Conservation (phyloP, 164 flowering plant species). For the Aristolochia fimbriata region DNA sequence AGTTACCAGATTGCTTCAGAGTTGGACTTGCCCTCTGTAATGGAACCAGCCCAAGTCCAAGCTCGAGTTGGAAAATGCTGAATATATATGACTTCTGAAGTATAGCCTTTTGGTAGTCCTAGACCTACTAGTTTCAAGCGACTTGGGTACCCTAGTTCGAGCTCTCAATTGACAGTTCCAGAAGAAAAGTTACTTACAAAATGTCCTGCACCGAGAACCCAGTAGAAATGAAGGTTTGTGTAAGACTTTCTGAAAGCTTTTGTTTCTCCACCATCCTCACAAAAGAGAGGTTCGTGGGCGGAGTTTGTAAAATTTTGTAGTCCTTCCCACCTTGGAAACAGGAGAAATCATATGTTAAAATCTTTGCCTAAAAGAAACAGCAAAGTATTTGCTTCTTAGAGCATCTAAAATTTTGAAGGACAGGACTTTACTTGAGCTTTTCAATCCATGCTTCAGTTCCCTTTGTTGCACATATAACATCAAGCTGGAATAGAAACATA, state of each 20-base stretch:
- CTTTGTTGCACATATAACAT: conserved; percentile 77
- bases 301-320: conserved; percentile 10
- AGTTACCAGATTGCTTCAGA: no score
- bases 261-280: conserved; percentile 10
- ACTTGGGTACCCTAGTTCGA: no score
- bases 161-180: neutral
- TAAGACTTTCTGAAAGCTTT: conserved; percentile 22
- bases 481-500: conserved; percentile 36
- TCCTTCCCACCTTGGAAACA: conserved; percentile 19
- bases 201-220: conserved; percentile 28
- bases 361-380: neutral
- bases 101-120: no score
- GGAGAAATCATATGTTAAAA: neutral
- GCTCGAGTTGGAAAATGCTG: no score
- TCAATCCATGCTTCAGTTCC: conserved; percentile 86
- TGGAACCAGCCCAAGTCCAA: no score
- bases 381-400: neutral
- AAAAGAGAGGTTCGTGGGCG: conserved; percentile 13
- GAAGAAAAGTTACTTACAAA: conserved; percentile 18
- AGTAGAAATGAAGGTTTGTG: conserved; percentile 25
- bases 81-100: no score
- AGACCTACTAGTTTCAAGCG: no score
- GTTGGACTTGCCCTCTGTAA: no score
- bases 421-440: conserved; percentile 59
- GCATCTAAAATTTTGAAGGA: no score